phyloP scores from a whole-genome alignment of 78 protist species.

The Dictyostelium firmibasis region DNA sequence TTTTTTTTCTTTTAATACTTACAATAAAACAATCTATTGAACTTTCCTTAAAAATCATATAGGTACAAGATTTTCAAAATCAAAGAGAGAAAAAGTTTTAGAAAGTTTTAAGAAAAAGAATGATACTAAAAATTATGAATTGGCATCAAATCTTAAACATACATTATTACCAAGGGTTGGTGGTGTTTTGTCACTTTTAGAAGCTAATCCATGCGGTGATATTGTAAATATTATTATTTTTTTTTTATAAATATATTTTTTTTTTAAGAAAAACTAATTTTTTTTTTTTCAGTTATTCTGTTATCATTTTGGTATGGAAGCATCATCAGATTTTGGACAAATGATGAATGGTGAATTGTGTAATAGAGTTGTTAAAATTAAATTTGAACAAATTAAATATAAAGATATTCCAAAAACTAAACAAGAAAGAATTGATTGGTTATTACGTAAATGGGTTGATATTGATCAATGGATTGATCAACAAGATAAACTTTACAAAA shows the following conservation, averaged over 20 bases:
- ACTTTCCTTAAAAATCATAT: too few relatives aligned
- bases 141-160: conserved; percentile 61
- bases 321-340: conserved; percentile 35
- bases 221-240: conserved; percentile 25
- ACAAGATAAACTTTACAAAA: conserved; percentile 10
- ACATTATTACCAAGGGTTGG: conserved; percentile 75
- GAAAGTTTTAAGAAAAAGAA: conserved; percentile 69
- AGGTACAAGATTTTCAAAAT: conserved; percentile 59
- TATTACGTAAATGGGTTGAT: conserved; percentile 27
- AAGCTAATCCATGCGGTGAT: conserved; percentile 78
- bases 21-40: too few relatives aligned
- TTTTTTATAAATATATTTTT: not conserved
- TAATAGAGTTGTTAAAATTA: conserved; percentile 58
- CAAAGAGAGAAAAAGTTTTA: conserved; percentile 76
- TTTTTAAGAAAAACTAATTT: not conserved
- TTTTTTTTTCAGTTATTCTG: conserved; percentile 23
- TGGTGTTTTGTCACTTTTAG: conserved; percentile 57
- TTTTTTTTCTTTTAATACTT: too few relatives aligned
- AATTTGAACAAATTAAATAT: conserved; percentile 44
- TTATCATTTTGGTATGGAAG: conserved; percentile 70
- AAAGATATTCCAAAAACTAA: conserved; percentile 60
- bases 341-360: conserved; percentile 75
- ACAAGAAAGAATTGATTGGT: conserved; percentile 61
- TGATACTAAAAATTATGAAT: conserved; percentile 55
- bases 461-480: conserved; percentile 58